These are phyloP conservation scores for Moricandia moricandioides DNA, from an alignment of 345 rosid genomes.

Conservation along the genomic window DNA sequence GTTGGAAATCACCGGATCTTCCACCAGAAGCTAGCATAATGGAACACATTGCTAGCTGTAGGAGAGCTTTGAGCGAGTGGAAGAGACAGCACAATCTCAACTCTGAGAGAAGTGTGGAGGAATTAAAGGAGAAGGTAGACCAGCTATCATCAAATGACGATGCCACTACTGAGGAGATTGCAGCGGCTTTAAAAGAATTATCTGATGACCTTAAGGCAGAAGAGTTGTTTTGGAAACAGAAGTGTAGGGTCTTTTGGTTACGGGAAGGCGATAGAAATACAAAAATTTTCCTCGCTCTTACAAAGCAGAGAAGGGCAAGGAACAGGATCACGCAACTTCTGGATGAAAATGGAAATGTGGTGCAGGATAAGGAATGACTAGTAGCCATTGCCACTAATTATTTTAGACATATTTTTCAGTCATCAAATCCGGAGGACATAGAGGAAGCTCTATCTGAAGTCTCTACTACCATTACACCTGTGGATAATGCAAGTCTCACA, in stretches of 20 bases:
- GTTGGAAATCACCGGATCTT: too few species aligned
- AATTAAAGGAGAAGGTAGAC: too few species aligned
- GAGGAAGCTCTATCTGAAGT: not conserved
- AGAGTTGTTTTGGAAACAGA: not conserved
- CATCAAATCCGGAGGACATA: not conserved
- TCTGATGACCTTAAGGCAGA: not conserved
- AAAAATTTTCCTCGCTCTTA: not conserved
- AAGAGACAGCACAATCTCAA: too few species aligned
- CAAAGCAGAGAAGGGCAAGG: not conserved
- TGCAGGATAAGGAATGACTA: not conserved
- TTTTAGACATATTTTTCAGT: not conserved
- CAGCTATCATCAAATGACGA: too few species aligned
- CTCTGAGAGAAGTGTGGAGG: too few species aligned
- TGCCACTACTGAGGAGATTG: not conserved
- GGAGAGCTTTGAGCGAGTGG: too few species aligned
- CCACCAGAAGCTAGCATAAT: too few species aligned
- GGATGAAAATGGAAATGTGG: not conserved
- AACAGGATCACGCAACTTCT: not conserved
- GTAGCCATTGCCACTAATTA: not conserved
- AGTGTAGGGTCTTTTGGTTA: not conserved
- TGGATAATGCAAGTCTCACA: not conserved
- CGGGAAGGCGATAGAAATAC: not conserved
- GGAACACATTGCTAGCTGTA: too few species aligned
- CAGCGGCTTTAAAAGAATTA: not conserved
- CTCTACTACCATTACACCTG: too few species aligned